Evolutionary conservation across 164 flowering plant species (phyloP).

Genomic region (Piper betle): DNA sequence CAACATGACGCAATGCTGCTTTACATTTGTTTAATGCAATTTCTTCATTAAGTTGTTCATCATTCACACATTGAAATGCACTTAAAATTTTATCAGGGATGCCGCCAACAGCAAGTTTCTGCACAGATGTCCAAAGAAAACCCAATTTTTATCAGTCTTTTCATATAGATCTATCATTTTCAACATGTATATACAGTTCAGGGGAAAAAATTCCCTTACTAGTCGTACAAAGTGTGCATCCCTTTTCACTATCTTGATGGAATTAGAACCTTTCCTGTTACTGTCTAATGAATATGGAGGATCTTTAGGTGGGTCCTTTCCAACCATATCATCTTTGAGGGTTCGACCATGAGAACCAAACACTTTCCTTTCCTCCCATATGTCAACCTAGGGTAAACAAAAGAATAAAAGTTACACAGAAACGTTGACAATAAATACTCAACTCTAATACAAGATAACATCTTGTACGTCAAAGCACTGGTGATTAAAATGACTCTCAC

Average conservation of each 20-base stretch:
- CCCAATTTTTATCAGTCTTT: neutral
- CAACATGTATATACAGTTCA: no score
- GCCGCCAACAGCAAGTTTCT: constrained; percentile 88
- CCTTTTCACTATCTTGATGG: constrained; percentile 67
- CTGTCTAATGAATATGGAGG: constrained; percentile 31
- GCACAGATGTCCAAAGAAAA: constrained; percentile 10
- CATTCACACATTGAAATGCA: constrained; percentile 61
- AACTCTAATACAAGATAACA: neutral
- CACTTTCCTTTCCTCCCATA: constrained; percentile 96
- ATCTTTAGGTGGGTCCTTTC: constrained; percentile 45
- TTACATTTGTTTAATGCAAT: constrained; percentile 45
- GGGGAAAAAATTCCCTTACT: constrained; percentile 31
- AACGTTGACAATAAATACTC: neutral
- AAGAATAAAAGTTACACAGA: neutral
- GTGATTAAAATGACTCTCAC: no score
- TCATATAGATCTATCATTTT: neutral
- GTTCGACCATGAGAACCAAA: constrained; percentile 84
- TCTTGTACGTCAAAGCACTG: no score
- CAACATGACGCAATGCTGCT: constrained; percentile 30
- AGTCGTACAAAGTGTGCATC: constrained; percentile 72
- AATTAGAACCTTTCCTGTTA: constrained; percentile 47
- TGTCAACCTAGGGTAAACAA: constrained; percentile 39
- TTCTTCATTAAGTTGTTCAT: constrained; percentile 52
- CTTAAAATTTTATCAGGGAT: constrained; percentile 71
- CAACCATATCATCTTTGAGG: constrained; percentile 71